Evolutionary conservation across 441 rosid genomes (phyloP).

Genomic region (Heliophila coronopifolia): DNA sequence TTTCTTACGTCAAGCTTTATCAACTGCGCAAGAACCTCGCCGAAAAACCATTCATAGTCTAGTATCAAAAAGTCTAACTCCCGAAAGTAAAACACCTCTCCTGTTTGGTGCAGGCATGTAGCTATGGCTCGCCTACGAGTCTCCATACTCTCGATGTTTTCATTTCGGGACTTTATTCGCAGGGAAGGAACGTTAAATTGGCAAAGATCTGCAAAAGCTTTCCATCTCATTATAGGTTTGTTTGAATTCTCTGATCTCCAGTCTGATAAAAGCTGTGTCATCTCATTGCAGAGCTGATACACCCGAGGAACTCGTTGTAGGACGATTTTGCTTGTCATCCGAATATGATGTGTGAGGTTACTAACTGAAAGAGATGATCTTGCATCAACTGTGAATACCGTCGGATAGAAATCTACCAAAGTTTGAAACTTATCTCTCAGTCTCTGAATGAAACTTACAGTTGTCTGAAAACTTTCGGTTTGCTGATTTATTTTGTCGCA

Average conservation of each 20-base stretch:
- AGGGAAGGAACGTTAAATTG: slow-evolving; percentile 72
- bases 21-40: slow-evolving; percentile 76
- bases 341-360: slow-evolving; percentile 64
- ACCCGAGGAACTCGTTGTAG: slow-evolving; percentile 78
- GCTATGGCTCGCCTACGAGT: slow-evolving; percentile 65
- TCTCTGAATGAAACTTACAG: slow-evolving; percentile 51
- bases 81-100: slow-evolving; percentile 76
- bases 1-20: slow-evolving; percentile 55
- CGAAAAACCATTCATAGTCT: slow-evolving; percentile 84
- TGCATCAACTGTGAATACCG: slow-evolving; percentile 82
- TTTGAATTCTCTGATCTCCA: slow-evolving; percentile 75
- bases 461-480: slow-evolving; percentile 51
- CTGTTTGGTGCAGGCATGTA: slow-evolving; percentile 79
- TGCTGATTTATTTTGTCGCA: slow-evolving; percentile 57
- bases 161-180: slow-evolving; percentile 66
- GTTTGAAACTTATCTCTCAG: slow-evolving; percentile 69
- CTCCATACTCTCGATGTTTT: slow-evolving; percentile 58
- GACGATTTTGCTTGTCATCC: slow-evolving; percentile 61
- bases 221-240: slow-evolving; percentile 87
- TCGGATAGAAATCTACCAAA: slow-evolving; percentile 64
- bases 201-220: slow-evolving; percentile 75
- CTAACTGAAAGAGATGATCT: slow-evolving; percentile 79
- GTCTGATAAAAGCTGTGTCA: slow-evolving; percentile 61
- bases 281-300: slow-evolving; percentile 85
- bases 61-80: slow-evolving; percentile 64